These are phyloP conservation scores for Hanseniaspora sp. DNA, from an alignment of 1,139 yeast species.

Conservation along the genomic window DNA sequence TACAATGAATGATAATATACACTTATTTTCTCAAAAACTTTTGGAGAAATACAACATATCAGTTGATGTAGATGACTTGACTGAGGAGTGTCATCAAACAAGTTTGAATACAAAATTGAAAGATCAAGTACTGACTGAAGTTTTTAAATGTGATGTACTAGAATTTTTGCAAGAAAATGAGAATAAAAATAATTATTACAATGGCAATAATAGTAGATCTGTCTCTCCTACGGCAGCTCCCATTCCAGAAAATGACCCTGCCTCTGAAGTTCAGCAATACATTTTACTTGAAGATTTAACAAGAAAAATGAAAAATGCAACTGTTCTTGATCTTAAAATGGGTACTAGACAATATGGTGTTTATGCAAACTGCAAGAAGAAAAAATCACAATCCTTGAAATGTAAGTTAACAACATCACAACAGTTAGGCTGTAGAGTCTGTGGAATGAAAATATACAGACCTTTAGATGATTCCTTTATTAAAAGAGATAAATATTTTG, in stretches of 20 bases:
- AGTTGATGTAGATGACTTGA: constrained; percentile 9
- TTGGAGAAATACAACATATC: constrained; percentile 10
- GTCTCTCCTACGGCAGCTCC: neutral
- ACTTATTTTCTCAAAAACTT: constrained; percentile 51
- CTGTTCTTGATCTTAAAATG: constrained; percentile 92
- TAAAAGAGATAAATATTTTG: constrained; percentile 82
- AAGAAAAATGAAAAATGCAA: constrained; percentile 67
- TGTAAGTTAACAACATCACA: constrained; percentile 75
- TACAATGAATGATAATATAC: constrained; percentile 74
- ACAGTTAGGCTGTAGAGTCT: constrained; percentile 75
- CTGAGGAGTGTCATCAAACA: constrained; percentile 43
- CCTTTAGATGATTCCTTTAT: constrained; percentile 38
- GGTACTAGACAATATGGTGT: constrained; percentile 98
- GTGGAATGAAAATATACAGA: constrained; percentile 91
- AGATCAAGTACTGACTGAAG: constrained; percentile 57
- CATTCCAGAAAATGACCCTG: neutral
- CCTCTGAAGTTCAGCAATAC: constrained; percentile 40
- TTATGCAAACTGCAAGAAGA: constrained; percentile 66
- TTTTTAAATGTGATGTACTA: constrained; percentile 32
- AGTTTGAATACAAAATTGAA: constrained; percentile 53
- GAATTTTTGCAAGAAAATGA: constrained; percentile 14
- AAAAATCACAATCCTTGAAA: constrained; percentile 67
- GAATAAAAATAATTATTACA: neutral
- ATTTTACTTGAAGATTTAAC: constrained; percentile 88
- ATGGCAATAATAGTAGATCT: neutral